These are phyloP conservation scores for Ophiostoma ulmi DNA, from an alignment of 2,329 filamentous ascomycete species.

Conservation along the genomic window DNA sequence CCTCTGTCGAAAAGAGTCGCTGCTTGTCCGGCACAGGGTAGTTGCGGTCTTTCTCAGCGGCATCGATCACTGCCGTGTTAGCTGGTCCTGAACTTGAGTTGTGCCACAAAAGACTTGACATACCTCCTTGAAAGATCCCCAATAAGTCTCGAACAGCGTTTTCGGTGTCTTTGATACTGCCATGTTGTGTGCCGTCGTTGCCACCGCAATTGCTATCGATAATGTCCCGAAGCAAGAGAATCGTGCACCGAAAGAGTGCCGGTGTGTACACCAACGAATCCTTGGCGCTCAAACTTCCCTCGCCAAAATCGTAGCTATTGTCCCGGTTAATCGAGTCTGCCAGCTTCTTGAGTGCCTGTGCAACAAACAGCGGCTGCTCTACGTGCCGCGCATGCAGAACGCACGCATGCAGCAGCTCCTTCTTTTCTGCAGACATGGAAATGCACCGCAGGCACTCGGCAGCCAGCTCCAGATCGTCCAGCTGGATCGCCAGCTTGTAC, in stretches of 20 bases:
- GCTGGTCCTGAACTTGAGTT: background rate
- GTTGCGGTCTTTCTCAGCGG: slow-evolving; percentile 40
- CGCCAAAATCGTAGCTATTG: slow-evolving; percentile 31
- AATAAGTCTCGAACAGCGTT: slow-evolving; percentile 20
- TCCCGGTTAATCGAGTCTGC: slow-evolving; percentile 51
- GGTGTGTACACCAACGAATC: slow-evolving; percentile 52
- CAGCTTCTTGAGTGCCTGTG: slow-evolving; percentile 55
- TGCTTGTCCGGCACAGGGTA: slow-evolving; percentile 39
- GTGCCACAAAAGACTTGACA: slow-evolving; percentile 18
- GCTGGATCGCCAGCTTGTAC: slow-evolving; percentile 65
- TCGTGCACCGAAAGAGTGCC: slow-evolving; percentile 58
- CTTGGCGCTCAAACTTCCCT: background rate
- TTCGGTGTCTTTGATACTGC: background rate
- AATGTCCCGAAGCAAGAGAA: slow-evolving; percentile 46
- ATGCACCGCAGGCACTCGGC: slow-evolving; percentile 59
- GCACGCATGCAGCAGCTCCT: slow-evolving; percentile 71
- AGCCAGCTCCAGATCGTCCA: slow-evolving; percentile 54
- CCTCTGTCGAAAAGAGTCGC: slow-evolving; percentile 54
- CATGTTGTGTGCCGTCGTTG: background rate
- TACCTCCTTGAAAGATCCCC: slow-evolving; percentile 44
- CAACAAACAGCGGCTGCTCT: slow-evolving; percentile 56
- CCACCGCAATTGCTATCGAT: slow-evolving; percentile 31
- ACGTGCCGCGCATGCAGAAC: slow-evolving; percentile 67
- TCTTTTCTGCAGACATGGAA: slow-evolving; percentile 48
- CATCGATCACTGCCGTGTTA: slow-evolving; percentile 29